Evolutionary conservation across 441 rosid genomes (phyloP), one percentile per base, ranked within the genome.

Genomic region (Pelargonium exstipulatum): DNA sequence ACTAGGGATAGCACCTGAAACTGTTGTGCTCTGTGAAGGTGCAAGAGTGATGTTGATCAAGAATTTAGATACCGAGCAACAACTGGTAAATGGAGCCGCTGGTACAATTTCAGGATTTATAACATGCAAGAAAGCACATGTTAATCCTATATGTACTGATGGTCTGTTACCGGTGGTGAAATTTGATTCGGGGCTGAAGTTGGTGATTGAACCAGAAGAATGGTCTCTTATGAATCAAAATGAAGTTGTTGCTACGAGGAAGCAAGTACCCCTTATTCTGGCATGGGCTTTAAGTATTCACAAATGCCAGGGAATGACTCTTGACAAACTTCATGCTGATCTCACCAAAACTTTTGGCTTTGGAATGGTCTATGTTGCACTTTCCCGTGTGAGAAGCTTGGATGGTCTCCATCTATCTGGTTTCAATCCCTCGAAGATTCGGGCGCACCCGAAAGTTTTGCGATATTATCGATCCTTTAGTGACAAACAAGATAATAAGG

Each of bases 11-110:
- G 81, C 71, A 10, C 76, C 74, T 1, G 73, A 73, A 22, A 49
- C 43, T 64, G 73, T 82, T 49, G 62, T 20, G 14, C 74, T 75
- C 22, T 77, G 83, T 42, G 26, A 57, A 63, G 81, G 83, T 24
- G 79, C 83, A 3, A 77, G 85, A 73, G 83, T 82, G 71, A 75
- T 77, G 81, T 74, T 82, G 65, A 77, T 75, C 2, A 73, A 73
- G 72, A 82, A 79, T 62, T 68, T 77, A 76, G 64, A 75, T 43
- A 49, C 70, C 10, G 24, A 12, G 10, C 8, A 8, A 6, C 62
- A 71, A 40, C 78, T 82, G 0, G 76, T 78, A 37, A 82, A 82
- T 8, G 85, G 85, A 20, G 76, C 85, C 37, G 74, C 80, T 0
- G 81, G 84, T 3, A 76, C 71, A 3, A 71, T 81, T 1, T 2